Evolutionary conservation across 1,284 basidiomycete genomes (phyloP).

Genomic region (Tilletia setariae): DNA sequence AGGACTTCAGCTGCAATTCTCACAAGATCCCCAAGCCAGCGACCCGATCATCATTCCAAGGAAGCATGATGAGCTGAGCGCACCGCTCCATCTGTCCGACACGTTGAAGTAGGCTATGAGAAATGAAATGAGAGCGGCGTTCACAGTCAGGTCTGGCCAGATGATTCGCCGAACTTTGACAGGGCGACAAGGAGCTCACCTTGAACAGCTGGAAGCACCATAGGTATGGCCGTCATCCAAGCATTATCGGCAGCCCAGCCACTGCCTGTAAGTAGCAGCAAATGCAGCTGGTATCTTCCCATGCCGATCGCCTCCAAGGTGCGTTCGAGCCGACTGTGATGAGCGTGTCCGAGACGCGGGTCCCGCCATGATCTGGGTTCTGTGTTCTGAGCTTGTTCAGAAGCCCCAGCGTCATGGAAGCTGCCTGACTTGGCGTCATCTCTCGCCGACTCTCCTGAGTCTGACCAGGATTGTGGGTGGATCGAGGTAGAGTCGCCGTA

Average conservation of each 20-base stretch:
- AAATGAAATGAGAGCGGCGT: too few species aligned
- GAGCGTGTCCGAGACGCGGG: constrained; percentile 7
- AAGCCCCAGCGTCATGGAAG: too few species aligned
- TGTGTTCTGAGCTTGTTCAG: too few species aligned
- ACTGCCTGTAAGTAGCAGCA: constrained; percentile 42
- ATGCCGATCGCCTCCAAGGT: constrained; percentile 86
- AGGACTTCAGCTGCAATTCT: constrained; percentile 4
- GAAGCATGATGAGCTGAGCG: constrained; percentile 75
- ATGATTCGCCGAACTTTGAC: background rate
- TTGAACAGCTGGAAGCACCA: constrained; percentile 87
- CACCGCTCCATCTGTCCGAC: constrained; percentile 70
- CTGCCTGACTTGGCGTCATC: too few species aligned
- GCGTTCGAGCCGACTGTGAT: constrained; percentile 46
- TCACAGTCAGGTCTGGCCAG: background rate
- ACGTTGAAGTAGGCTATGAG: constrained; percentile 64
- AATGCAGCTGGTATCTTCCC: constrained; percentile 59
- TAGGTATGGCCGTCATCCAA: constrained; percentile 63
- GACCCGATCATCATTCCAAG: constrained; percentile 96
- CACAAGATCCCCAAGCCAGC: constrained; percentile 56
- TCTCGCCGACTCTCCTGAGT: background rate
- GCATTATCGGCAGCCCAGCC: constrained; percentile 53
- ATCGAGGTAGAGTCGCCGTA: too few species aligned
- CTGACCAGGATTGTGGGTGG: background rate
- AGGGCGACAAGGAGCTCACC: constrained; percentile 56
- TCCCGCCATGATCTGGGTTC: constrained; percentile 11